Evolutionary conservation across 2,329 filamentous ascomycete species (phyloP), one percentile per base, ranked within the genome.

Genomic region (Thielaviopsis musarum): DNA sequence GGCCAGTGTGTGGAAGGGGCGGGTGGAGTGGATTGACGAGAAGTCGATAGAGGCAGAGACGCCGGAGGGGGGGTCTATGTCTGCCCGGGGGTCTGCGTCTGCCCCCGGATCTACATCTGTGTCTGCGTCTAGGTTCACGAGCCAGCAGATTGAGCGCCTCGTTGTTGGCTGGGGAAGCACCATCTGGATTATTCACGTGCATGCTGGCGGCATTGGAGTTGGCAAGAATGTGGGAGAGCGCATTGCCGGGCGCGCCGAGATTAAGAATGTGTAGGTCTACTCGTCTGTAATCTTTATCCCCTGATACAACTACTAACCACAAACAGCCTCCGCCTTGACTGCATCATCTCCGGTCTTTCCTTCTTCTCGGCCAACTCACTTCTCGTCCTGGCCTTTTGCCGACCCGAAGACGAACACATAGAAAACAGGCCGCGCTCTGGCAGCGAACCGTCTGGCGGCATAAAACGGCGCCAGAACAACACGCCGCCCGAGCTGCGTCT

Each of bases 121-220:
- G 28, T 51, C 28, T 9, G 45, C 5, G 3, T 17, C 24, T 22
- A 54, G 72, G n/a, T 72, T 72, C 57, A 71, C 68, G 48, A 76
- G 71, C 54, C 73, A 74, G 63, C 71, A 71, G 12, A 77, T 82
- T 15, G 91, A 97, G 70, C 87, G 91, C 66, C 75, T 97, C 21
- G 74, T 98, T 7, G 86, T 98, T 24, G 93, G 93, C 10, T 98
- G 94, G 93, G 93, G 93, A 62, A 87, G 91, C 61, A 95, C 88
- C 1, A 88, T 95, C 59, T 98, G 93, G 93, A 85, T 98, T 57
- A 85, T 98, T 59, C 86, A 96, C 69, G 85, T 98, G 19, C 86
- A 91, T 67, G 83, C 88, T 5, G 87, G 87, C 15, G 81, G 82
- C n/a, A 69, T 80, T 52, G 82, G 82, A 4, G 72, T 79, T 54